These are phyloP conservation scores for Didymella keratinophila DNA, from an alignment of 2,329 filamentous ascomycete genomes.

Conservation along the genomic window DNA sequence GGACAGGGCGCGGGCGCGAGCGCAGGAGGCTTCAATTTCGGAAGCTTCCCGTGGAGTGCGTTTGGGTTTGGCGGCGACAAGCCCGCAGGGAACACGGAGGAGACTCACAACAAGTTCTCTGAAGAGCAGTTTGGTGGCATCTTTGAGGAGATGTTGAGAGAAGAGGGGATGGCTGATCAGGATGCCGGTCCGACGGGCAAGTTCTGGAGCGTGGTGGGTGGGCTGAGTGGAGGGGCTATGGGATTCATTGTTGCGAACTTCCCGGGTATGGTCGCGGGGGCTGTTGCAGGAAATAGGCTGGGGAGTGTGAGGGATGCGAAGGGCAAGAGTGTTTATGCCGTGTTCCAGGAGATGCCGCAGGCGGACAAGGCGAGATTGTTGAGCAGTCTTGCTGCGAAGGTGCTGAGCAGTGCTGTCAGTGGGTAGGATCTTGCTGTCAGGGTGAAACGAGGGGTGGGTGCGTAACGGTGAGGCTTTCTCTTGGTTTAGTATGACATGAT, in stretches of 20 bases:
- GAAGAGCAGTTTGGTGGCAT: constrained; percentile 84
- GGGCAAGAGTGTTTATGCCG: constrained; percentile 93
- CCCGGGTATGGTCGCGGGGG: constrained; percentile 85
- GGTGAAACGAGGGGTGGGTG: constrained; percentile 1
- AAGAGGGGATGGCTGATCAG: constrained; percentile 72
- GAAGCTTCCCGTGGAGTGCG: constrained; percentile 78
- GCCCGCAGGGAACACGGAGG: constrained; percentile 54
- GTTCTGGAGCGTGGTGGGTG: constrained; percentile 89
- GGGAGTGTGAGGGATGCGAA: constrained; percentile 87
- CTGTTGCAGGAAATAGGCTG: constrained; percentile 90
- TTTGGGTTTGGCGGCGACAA: constrained; percentile 67
- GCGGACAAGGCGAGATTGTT: constrained; percentile 81
- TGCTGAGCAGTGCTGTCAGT: constrained; percentile 75
- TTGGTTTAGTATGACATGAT: constrained; percentile 13
- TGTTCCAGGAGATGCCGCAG: constrained; percentile 88
- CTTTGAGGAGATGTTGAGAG: constrained; percentile 63
- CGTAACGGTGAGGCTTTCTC: neutral
- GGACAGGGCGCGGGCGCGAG: neutral
- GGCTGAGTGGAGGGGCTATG: constrained; percentile 84
- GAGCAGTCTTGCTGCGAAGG: constrained; percentile 82
- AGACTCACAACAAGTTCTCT: constrained; percentile 64
- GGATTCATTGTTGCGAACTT: constrained; percentile 96
- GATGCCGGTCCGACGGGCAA: constrained; percentile 68
- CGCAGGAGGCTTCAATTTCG: constrained; percentile 23
- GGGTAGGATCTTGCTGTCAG: constrained; percentile 12